These are phyloP conservation scores for Zelopaecilomyces penicillatus DNA, from an alignment of 2,329 filamentous ascomycete species.

Conservation along the genomic window DNA sequence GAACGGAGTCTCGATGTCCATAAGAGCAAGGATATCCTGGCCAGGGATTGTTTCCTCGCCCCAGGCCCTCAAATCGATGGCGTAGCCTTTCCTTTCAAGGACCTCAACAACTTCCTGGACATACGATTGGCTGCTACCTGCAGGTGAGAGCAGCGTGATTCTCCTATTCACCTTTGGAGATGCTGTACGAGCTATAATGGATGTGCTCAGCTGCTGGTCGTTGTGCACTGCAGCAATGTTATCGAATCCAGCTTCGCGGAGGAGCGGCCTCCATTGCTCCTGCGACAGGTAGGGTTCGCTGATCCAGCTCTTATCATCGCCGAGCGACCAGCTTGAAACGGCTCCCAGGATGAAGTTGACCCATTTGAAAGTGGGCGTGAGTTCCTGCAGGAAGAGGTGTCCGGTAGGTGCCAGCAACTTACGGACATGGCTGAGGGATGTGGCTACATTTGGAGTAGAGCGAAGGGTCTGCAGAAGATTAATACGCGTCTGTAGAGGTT, in stretches of 20 bases:
- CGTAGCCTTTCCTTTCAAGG: background rate
- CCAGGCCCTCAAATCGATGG: background rate
- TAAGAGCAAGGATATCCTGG: constrained; percentile 4
- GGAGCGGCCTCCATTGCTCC: constrained; percentile 18
- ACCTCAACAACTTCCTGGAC: background rate
- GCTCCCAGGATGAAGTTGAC: background rate
- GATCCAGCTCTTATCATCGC: constrained; percentile 6
- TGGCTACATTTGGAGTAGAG: constrained; percentile 14
- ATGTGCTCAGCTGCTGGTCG: background rate
- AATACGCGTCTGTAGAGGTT: background rate
- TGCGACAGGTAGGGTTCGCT: constrained; percentile 18
- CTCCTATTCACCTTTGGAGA: background rate
- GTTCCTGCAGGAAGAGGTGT: constrained; percentile 7
- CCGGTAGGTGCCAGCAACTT: constrained; percentile 20
- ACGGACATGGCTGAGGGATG: constrained; percentile 13
- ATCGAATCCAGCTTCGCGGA: constrained; percentile 18
- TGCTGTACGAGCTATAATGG: background rate
- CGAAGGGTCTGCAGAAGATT: constrained; percentile 12
- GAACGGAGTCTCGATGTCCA: constrained; percentile 5
- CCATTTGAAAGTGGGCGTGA: background rate
- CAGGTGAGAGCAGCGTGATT: background rate
- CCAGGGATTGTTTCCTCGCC: background rate
- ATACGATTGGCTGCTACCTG: background rate
- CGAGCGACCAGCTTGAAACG: constrained; percentile 1
- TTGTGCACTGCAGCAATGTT: background rate